Conservation (phyloP, 2,329 filamentous ascomycete species). For the Mycosphaerella arachidis region DNA sequence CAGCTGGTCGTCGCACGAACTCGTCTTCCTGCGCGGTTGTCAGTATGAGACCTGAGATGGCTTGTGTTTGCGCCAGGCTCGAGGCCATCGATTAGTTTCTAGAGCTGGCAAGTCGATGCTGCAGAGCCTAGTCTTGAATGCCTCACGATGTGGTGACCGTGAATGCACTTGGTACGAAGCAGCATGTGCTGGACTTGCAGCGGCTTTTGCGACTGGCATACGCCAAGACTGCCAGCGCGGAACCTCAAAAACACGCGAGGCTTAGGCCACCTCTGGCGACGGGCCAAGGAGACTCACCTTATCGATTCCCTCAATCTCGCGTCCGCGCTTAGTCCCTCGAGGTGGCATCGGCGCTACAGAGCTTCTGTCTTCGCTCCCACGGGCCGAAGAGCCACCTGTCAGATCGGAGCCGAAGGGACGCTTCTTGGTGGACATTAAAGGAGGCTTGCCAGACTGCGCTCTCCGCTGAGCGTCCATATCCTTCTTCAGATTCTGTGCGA, state of each 20-base stretch:
- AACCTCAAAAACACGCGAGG: not conserved
- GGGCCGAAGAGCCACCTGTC: constrained; percentile 49
- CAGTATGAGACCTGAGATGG: constrained; percentile 1
- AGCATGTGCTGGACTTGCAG: not conserved
- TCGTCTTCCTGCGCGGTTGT: constrained; percentile 70
- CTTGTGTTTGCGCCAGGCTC: not conserved
- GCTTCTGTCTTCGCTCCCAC: constrained; percentile 74
- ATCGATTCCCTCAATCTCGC: constrained; percentile 74
- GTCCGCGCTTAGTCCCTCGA: constrained; percentile 66
- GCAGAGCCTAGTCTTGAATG: not conserved
- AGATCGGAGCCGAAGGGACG: constrained; percentile 55
- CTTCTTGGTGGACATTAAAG: constrained; percentile 47
- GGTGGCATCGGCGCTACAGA: constrained; percentile 54
- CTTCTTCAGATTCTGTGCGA: constrained; percentile 68
- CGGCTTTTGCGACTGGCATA: not conserved
- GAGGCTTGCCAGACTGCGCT: constrained; percentile 39
- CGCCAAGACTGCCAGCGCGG: not conserved
- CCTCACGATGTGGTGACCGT: not conserved
- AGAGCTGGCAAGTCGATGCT: not conserved
- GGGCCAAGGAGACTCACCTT: constrained; percentile 50
- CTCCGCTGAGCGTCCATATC: constrained; percentile 60
- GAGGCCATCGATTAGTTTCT: too few relatives aligned
- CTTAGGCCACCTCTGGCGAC: not conserved
- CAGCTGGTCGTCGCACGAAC: constrained; percentile 77
- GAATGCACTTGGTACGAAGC: too few relatives aligned